These are phyloP conservation scores for rapeseed (Brassica napus) DNA, from an alignment of 345 rosid genomes.

Conservation along the genomic window DNA sequence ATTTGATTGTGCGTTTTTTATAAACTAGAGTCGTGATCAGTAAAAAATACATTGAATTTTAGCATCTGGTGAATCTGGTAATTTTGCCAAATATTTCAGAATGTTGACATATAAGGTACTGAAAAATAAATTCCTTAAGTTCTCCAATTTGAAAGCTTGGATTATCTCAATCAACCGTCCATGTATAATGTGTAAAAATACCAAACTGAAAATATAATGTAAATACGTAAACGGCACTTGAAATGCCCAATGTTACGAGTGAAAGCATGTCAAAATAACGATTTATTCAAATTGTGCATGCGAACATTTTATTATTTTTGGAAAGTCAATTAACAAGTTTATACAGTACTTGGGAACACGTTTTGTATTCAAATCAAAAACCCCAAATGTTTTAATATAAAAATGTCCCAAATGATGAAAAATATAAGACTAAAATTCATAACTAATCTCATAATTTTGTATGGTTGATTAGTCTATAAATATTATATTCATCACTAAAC, in stretches of 20 bases:
- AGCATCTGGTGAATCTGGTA: slow-evolving; percentile 9
- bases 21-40: background rate
- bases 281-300: background rate
- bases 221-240: slow-evolving; percentile 23
- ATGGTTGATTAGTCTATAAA: background rate
- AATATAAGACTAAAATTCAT: background rate
- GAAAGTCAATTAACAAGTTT: background rate
- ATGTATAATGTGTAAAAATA: slow-evolving; percentile 18
- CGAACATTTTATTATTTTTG: background rate
- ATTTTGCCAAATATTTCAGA: background rate
- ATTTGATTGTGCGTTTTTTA: background rate
- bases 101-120: background rate
- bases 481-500: background rate
- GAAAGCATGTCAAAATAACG: background rate
- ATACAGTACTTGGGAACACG: background rate
- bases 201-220: slow-evolving; percentile 21
- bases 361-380: background rate
- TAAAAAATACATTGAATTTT: background rate
- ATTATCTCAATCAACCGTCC: background rate
- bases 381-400: background rate
- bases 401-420: background rate
- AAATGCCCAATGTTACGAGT: slow-evolving; percentile 14
- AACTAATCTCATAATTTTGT: background rate
- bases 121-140: background rate
- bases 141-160: background rate